phyloP scores from a whole-genome alignment of 495 filamentous ascomycete species.

The Aspergillus leporis region DNA sequence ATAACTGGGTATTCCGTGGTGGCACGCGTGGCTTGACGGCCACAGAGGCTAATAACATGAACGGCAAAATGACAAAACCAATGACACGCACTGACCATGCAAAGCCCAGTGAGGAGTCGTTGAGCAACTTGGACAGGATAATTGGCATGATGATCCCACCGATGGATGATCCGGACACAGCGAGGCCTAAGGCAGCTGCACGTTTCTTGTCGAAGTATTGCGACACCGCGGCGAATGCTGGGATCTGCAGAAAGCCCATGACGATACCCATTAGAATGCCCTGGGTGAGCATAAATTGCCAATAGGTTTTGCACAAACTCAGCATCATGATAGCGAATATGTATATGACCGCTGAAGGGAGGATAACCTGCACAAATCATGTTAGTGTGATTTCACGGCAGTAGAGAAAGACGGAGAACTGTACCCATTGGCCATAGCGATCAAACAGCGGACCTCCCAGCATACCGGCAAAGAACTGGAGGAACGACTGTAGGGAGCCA shows the following conservation, averaged over 20 bases:
- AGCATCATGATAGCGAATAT: slow-evolving; percentile 44
- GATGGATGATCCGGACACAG: slow-evolving; percentile 33
- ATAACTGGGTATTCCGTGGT: too few species aligned
- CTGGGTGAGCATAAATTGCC: slow-evolving; percentile 60
- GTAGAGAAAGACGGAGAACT: too few species aligned
- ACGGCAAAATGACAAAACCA: slow-evolving; percentile 59
- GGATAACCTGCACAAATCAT: too few species aligned
- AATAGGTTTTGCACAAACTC: slow-evolving; percentile 53
- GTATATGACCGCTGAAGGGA: background rate
- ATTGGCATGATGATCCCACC: slow-evolving; percentile 34
- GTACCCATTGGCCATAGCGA: slow-evolving; percentile 48
- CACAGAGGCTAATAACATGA: slow-evolving; percentile 39
- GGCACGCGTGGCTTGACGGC: slow-evolving; percentile 24
- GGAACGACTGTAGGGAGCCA: slow-evolving; percentile 50
- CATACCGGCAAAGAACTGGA: slow-evolving; percentile 46
- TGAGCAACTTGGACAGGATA: slow-evolving; percentile 24
- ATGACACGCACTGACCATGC: slow-evolving; percentile 64
- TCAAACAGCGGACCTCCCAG: slow-evolving; percentile 54
- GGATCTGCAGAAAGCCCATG: slow-evolving; percentile 35
- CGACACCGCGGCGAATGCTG: slow-evolving; percentile 27
- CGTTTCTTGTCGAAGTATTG: slow-evolving; percentile 37
- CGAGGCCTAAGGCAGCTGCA: slow-evolving; percentile 34
- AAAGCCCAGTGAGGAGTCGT: slow-evolving; percentile 51
- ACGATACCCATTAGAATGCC: slow-evolving; percentile 48
- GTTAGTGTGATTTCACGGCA: too few species aligned